Conservation (phyloP, 129 eudicot genomes). For the Arctium minus region DNA sequence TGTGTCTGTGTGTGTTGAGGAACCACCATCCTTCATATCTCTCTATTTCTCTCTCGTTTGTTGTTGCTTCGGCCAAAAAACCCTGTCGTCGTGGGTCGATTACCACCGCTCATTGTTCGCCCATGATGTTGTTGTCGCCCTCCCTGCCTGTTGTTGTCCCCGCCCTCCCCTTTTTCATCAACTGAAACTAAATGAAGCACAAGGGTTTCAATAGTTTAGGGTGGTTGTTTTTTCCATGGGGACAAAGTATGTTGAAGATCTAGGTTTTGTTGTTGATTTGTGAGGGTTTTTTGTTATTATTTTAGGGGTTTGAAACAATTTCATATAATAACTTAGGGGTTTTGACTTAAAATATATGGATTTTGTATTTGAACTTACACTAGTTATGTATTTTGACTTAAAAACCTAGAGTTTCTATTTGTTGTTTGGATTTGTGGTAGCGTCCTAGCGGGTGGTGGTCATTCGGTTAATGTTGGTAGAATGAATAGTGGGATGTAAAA, state of each 20-base stretch:
- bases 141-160: too few species aligned
- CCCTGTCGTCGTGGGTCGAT: background rate
- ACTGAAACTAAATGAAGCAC: background rate
- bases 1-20: too few species aligned
- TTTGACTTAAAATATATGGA: background rate
- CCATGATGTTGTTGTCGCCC: background rate
- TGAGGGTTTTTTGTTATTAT: too few species aligned
- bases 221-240: background rate
- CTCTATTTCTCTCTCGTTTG: background rate
- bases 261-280: background rate
- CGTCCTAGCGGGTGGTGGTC: background rate
- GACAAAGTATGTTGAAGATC: too few species aligned
- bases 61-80: background rate
- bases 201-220: background rate
- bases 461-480: too few species aligned
- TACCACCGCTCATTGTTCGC: background rate
- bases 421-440: background rate
- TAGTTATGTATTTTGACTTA: background rate
- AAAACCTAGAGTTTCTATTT: background rate
- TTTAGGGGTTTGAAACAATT: background rate
- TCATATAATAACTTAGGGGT: background rate
- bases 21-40: background rate
- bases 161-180: background rate
- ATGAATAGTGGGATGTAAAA: too few species aligned
- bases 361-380: background rate